Evolutionary conservation across 2,329 filamentous ascomycete species (phyloP), one percentile per base, ranked within the genome.

Genomic region (Colletotrichum caudatum): DNA sequence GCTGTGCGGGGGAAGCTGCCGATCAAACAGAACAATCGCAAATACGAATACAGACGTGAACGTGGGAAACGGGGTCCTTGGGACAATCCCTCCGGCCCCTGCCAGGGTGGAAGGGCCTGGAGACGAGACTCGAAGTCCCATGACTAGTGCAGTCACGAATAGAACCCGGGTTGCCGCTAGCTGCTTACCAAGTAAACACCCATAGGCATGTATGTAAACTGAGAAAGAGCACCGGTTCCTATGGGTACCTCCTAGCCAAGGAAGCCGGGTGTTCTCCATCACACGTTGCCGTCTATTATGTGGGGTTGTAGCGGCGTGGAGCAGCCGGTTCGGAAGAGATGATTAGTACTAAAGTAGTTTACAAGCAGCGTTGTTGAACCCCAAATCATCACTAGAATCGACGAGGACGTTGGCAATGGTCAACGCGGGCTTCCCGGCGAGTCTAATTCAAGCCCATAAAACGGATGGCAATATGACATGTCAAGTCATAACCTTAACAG

Each of bases 21-120:
- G 58, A 61, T 61, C 58, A 61, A 61, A 50, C 58, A 61, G 44
- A 61, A 61, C 11, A 23, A 46, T 8, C 37, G 51, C 35, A 62
- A 39, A 62, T 35, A 51, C 8, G n/a, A 39, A 62, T 35, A 51
- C 8, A 33, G 33, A 20, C 16, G 9, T 8, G n/a, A 62, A 26
- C 33, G 14, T 39, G 44, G 33, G 29, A 14, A 46, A 18, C n/a
- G 12, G n/a, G 41, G 29, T n/a, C 58, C 58, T 60, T 29, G 41
- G 39, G 41, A 9, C n/a, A 48, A 60, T 48, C 41, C 18, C 18
- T 53, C 20, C n/a, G 39, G 39, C 39, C 6, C 39, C 39, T 41
- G 39, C 12, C 39, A 16, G 39, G 14, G 14, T 41, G 20, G 41
- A 4, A n/a, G 18, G 37, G 39, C 20, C 41, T 29, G 58, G 26